Evolutionary conservation across 2,329 filamentous ascomycete genomes (phyloP), one percentile per base, ranked within the genome.

Genomic region (Fusarium xyrophilum): DNA sequence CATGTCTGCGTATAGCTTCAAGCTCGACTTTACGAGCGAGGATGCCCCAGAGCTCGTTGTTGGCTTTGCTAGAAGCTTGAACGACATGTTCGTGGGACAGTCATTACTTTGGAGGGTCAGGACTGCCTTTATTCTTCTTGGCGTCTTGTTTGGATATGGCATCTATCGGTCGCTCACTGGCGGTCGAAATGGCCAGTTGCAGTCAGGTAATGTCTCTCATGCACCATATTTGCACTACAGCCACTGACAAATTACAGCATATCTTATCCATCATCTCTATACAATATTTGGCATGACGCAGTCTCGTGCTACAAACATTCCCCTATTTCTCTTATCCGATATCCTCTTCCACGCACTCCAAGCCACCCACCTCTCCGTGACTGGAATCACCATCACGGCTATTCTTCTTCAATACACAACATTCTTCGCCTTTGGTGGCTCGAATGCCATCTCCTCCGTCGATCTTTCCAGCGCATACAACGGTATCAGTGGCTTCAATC

Each of bases 381-480:
- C 83, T 28, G 88, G 93, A 73, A 83, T 92, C 46, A 89, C 89
- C 7, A 86, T 89, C 13, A 90, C 91, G 1, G 88, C 87, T 12
- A 82, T 97, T 35, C 86, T 98, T 35, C 82, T 97, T 40, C 91
- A 96, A 70, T 90, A 94, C 79, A 83, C 88, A 36, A 89, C 91
- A 53, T 99, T 97, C 84, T 99, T 98, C 77, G 91, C 93, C 32
- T 88, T 93, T 67, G 96, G 94, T 27, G 93, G 93, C 76, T 93
- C 92, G 47, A 99, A 99, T 77, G 91, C 96, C 40, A 97, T 99
- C 70, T 97, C 94, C 15, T 95, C 92, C n/a, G 88, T 99, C 73
- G 94, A 98, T 75, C 86, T 99, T 23, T 96, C 93, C 9, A 97
- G 91, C 76, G 94, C 94, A 1, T 99, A 99, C 81, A 99, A 99